Evolutionary conservation across 352 stramenopile species (phyloP), one percentile per base, ranked within the genome.

Genomic region (Aphanomyces euteiches): DNA sequence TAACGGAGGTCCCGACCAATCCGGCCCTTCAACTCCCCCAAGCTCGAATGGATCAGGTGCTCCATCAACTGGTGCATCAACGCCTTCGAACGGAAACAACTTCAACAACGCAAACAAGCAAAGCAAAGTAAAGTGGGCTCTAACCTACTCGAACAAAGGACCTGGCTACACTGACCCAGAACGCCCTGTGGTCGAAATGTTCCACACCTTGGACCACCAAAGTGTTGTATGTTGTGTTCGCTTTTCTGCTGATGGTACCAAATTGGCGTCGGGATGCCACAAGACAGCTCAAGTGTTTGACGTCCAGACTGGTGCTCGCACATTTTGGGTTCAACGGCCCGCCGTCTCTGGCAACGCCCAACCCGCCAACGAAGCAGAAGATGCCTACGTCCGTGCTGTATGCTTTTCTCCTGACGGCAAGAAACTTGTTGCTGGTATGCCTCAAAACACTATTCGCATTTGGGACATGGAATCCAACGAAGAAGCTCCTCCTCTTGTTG

Each of bases 191-290:
- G 85, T 86, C 4, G 87, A 95, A 72, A 90, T 95, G 81, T 83
- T 92, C 58, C 84, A 93, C 69, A 89, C 85, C n/a, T 90, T 95
- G 82, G 85, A 95, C 75, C 87, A 95, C 74, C 87, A 95, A 66
- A 95, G 87, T 74, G 87, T 95, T 4, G 87, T 95, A 15, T 95
- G 87, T 76, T 91, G 87, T 67, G 87, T 95, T 12, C 85, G 87
- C 6, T 92, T 95, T 65, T 93, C 85, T 37, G 82, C 84, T 39
- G 87, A 95, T 43, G 87, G 87, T 48, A 88, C 84, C 12, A 92
- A 93, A 83, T 88, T 95, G 84, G 87, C 87, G 17, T 90, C 84
- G 1, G 87, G 87, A 15, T 95, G 87, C 73, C 87, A 92, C 76
- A 95, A 95, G 77, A 92, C 87, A 0, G 87, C 85, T 8, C 87